phyloP scores from a whole-genome alignment of 129 eudicot genomes.

The Tanacetum coccineum region DNA sequence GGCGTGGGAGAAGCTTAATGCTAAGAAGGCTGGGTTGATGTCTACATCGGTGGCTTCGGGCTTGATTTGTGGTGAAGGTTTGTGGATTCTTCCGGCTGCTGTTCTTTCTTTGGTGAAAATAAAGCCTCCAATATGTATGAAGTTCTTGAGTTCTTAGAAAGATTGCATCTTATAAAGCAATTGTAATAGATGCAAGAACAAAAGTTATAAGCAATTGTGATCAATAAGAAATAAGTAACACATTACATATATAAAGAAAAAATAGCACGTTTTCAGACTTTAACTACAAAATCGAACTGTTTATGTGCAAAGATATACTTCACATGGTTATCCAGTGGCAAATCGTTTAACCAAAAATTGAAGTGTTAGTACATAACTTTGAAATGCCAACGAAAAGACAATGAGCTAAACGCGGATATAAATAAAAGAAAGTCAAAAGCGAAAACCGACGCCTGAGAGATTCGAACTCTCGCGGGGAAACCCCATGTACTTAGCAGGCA shows the following conservation, averaged over 20 bases:
- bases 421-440: too few relatives aligned
- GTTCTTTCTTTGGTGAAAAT: slow-evolving; percentile 60
- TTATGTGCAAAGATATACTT: too few relatives aligned
- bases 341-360: too few relatives aligned
- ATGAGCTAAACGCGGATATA: too few relatives aligned
- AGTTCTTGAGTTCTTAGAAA: slow-evolving; percentile 30
- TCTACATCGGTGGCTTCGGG: slow-evolving; percentile 91
- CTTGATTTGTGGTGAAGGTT: slow-evolving; percentile 88
- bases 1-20: slow-evolving; percentile 51
- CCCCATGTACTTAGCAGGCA: slow-evolving; percentile 99
- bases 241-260: neutral
- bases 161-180: neutral
- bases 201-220: neutral
- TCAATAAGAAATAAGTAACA: neutral
- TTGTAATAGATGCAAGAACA: slow-evolving; percentile 1
- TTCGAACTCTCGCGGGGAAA: slow-evolving; percentile 99
- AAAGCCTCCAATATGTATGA: slow-evolving; percentile 76
- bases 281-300: too few relatives aligned
- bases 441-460: slow-evolving; percentile 91
- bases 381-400: too few relatives aligned
- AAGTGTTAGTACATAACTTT: too few relatives aligned
- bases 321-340: too few relatives aligned
- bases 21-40: slow-evolving; percentile 57
- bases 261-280: too few relatives aligned
- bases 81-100: slow-evolving; percentile 84